Evolutionary conservation across 2,329 filamentous ascomycete species (phyloP).

Genomic region (Exserohilum turcica): DNA sequence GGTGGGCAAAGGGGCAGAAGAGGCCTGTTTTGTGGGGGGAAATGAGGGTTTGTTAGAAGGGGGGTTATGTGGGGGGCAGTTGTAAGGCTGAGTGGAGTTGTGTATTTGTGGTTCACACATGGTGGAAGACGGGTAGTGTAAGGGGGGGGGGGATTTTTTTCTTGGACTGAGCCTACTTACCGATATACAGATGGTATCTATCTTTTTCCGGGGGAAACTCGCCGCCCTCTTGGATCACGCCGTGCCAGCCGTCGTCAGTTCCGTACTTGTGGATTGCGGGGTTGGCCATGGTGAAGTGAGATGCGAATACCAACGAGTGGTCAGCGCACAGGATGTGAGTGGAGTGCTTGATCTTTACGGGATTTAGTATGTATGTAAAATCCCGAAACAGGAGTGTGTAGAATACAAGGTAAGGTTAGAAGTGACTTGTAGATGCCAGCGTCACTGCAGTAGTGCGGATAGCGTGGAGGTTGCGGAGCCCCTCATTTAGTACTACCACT

Average conservation of each 20-base stretch:
- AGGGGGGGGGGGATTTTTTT: too few relatives aligned
- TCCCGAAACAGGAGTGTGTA: too few relatives aligned
- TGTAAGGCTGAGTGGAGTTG: background rate
- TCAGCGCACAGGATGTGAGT: background rate
- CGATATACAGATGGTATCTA: conserved; percentile 63
- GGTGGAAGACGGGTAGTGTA: background rate
- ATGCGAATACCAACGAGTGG: background rate
- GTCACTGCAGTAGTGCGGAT: background rate
- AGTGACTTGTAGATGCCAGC: too few relatives aligned
- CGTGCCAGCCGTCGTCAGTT: conserved; percentile 58
- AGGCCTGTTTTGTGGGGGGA: conserved; percentile 51
- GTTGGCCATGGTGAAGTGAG: conserved; percentile 8
- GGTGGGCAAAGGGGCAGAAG: conserved; percentile 70
- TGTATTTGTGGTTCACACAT: too few relatives aligned
- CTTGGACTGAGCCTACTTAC: conserved; percentile 35
- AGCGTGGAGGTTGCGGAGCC: conserved; percentile 7
- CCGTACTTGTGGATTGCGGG: conserved; percentile 44
- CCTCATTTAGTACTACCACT: conserved; percentile 4
- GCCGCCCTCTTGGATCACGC: conserved; percentile 53
- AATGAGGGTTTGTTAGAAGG: background rate
- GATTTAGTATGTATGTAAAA: background rate
- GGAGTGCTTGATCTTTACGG: background rate
- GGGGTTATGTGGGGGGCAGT: background rate
- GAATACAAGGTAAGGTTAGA: background rate
- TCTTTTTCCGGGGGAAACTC: conserved; percentile 58